Conservation (phyloP, 2,329 filamentous ascomycete genomes). For the Cryphonectria parasitica region DNA sequence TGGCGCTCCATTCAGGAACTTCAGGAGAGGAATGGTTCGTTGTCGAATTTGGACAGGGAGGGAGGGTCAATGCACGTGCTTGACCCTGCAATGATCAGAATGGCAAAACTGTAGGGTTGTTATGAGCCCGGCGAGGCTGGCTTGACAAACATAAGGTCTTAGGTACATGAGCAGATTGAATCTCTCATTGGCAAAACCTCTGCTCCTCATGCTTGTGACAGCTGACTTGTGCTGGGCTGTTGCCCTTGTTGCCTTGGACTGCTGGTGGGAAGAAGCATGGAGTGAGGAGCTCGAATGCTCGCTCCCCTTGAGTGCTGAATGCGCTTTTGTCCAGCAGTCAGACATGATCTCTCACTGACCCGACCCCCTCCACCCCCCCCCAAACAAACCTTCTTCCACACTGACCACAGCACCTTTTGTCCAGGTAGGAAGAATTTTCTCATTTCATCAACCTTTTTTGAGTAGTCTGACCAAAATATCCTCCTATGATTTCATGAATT, state of each 20-base stretch:
- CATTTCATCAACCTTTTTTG: not conserved
- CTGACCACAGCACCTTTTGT: not conserved
- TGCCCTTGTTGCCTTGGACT: not conserved
- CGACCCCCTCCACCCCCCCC: not conserved
- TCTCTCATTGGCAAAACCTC: slow-evolving; percentile 24
- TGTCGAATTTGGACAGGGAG: slow-evolving; percentile 3
- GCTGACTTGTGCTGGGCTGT: slow-evolving; percentile 15
- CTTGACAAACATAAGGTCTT: slow-evolving; percentile 23
- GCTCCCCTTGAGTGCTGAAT: not conserved
- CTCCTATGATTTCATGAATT: not conserved
- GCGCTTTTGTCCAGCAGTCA: not conserved
- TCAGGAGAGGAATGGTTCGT: not conserved
- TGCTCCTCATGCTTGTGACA: slow-evolving; percentile 25
- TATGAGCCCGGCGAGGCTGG: slow-evolving; percentile 17
- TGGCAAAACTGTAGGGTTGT: not conserved
- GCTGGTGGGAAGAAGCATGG: slow-evolving; percentile 1
- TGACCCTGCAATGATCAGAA: not conserved
- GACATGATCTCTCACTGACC: not conserved
- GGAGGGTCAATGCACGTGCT: slow-evolving; percentile 12
- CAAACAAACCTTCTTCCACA: too few species aligned
- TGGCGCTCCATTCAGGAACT: not conserved
- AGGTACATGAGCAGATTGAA: slow-evolving; percentile 28
- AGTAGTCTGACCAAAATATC: not conserved
- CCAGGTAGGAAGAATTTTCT: slow-evolving; percentile 5
- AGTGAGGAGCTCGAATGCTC: not conserved